These are phyloP conservation scores for Quercus wislizeni DNA, from an alignment of 306 rosid genomes.

Conservation along the genomic window DNA sequence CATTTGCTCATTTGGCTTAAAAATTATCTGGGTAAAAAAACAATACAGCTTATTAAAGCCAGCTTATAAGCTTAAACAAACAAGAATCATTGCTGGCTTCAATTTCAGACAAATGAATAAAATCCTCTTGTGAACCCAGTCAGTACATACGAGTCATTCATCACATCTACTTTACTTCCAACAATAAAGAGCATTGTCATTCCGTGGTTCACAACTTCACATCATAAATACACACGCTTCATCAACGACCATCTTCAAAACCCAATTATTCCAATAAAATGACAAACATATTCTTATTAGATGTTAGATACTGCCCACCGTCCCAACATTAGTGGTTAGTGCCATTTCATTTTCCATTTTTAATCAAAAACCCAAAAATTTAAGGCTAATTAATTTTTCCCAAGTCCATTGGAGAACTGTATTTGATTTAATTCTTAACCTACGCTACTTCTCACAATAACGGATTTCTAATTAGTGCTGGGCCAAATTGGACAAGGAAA, in stretches of 20 bases:
- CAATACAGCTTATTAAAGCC: too few relatives aligned
- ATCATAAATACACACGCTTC: neutral
- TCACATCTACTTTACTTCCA: too few relatives aligned
- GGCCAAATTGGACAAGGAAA: neutral
- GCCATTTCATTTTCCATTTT: neutral
- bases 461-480: neutral
- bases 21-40: too few relatives aligned
- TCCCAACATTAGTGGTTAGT: neutral
- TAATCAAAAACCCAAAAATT: neutral
- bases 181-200: too few relatives aligned
- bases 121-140: too few relatives aligned
- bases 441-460: neutral
- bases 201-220: neutral
- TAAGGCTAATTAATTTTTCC: neutral
- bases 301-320: neutral
- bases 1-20: too few relatives aligned
- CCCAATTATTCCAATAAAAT: neutral
- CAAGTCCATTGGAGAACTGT: too few relatives aligned
- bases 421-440: neutral
- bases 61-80: too few relatives aligned
- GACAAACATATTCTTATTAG: too few relatives aligned
- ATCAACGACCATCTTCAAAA: neutral
- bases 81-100: neutral
- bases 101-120: neutral
- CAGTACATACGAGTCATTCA: too few relatives aligned